phyloP scores from a whole-genome alignment of 2,329 filamentous ascomycete genomes.

The Fusarium sp. region DNA sequence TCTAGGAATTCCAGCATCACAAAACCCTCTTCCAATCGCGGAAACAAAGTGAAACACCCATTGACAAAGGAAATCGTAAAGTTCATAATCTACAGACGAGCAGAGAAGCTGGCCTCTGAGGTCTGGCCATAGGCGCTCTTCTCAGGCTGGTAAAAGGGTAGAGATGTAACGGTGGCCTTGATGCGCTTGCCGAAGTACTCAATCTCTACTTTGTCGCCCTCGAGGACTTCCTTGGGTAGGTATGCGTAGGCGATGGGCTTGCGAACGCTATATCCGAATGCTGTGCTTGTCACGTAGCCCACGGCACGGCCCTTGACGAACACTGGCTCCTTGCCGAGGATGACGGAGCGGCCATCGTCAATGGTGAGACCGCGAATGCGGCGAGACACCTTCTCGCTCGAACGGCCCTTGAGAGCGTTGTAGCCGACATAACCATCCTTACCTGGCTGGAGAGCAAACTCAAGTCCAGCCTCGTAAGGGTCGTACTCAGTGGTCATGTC shows the following conservation, averaged over 20 bases:
- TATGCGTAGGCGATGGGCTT: conserved; percentile 69
- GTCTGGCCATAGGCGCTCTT: conserved; percentile 25
- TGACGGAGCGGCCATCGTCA: conserved; percentile 64
- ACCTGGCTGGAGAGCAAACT: conserved; percentile 55
- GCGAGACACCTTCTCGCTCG: conserved; percentile 47
- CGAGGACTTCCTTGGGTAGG: conserved; percentile 56
- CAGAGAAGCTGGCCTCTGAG: conserved; percentile 6
- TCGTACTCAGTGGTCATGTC: conserved; percentile 70
- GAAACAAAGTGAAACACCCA: not conserved
- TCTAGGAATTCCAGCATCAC: not conserved
- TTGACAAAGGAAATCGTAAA: not conserved
- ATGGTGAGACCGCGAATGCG: conserved; percentile 61
- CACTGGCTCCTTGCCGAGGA: conserved; percentile 71
- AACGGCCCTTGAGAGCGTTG: conserved; percentile 54
- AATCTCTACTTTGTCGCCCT: conserved; percentile 64
- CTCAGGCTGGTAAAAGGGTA: conserved; percentile 49
- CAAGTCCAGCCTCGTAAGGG: conserved; percentile 67
- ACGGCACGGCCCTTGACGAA: conserved; percentile 56
- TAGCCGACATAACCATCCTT: conserved; percentile 63
- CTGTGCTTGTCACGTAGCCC: conserved; percentile 69
- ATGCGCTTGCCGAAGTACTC: conserved; percentile 69
- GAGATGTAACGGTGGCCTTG: conserved; percentile 60
- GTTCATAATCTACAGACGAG: conserved; percentile 24
- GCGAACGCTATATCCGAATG: conserved; percentile 67
- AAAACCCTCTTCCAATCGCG: not conserved